These are phyloP conservation scores for Ichthyophthirius multifiliis DNA, from an alignment of 169 alveolate species.

Conservation along the genomic window DNA sequence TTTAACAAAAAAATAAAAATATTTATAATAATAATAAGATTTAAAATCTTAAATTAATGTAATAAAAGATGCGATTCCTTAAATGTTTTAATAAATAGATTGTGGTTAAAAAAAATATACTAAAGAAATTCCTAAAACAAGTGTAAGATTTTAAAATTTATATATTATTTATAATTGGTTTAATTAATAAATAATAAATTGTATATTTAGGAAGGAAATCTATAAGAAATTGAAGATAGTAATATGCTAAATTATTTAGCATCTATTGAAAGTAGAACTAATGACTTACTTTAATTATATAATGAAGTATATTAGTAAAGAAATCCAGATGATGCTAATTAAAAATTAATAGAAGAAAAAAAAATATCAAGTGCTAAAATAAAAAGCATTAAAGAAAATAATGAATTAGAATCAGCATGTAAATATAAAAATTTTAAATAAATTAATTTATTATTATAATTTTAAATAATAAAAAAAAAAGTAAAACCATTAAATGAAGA, in stretches of 20 bases:
- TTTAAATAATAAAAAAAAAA: neutral
- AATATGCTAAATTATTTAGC: neutral
- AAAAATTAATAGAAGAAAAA: neutral
- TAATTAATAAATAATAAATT: neutral
- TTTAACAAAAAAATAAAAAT: neutral
- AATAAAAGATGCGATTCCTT: neutral
- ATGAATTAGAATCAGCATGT: neutral
- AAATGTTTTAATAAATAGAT: neutral
- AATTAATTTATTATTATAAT: neutral
- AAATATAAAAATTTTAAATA: neutral
- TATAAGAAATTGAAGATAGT: constrained; percentile 12
- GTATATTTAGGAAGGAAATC: neutral
- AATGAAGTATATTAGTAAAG: neutral
- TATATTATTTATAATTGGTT: neutral
- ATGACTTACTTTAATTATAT: constrained; percentile 3
- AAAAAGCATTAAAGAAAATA: neutral
- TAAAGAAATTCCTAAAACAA: neutral
- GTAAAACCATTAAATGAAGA: neutral
- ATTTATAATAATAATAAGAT: neutral
- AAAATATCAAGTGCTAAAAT: neutral
- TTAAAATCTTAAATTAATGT: neutral
- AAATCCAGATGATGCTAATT: neutral
- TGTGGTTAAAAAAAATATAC: neutral
- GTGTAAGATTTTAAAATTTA: neutral
- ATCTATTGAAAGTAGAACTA: constrained; percentile 11